A percentile compares a stretch with the other conserved stretches of the same genome.
Conservation (phyloP, 805 yeast species). For the Yarrowia sp. region DNA sequence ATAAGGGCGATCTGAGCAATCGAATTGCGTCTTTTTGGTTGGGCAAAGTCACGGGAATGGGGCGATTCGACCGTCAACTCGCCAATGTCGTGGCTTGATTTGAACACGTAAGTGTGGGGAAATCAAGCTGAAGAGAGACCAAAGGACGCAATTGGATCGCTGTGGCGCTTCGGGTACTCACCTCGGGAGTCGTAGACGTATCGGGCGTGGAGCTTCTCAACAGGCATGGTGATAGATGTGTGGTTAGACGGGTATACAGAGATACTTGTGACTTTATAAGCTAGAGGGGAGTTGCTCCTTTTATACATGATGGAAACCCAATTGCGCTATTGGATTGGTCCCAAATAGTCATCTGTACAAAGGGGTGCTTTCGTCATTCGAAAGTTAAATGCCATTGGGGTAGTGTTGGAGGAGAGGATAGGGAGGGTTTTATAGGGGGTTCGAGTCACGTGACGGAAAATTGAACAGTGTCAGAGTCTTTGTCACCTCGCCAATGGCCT, state of each 20-base stretch:
- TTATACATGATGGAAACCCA: conserved; percentile 33
- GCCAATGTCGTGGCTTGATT: neutral
- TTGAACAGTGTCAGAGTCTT: neutral
- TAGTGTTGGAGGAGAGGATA: neutral
- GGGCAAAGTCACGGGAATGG: too few relatives aligned
- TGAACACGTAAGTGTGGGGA: conserved; percentile 26
- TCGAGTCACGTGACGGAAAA: neutral
- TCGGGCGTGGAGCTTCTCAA: conserved; percentile 89
- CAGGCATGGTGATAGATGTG: conserved; percentile 64
- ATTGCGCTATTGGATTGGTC: conserved; percentile 36
- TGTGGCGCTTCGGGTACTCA: conserved; percentile 44
- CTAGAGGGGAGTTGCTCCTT: conserved; percentile 33
- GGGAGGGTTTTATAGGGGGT: neutral
- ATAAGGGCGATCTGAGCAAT: too few relatives aligned
- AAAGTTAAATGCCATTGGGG: conserved; percentile 26
- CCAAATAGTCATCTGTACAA: conserved; percentile 29
- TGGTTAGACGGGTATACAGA: conserved; percentile 36
- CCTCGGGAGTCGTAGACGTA: conserved; percentile 99
- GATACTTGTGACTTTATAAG: conserved; percentile 20
- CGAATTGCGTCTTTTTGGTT: too few relatives aligned
- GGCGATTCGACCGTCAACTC: too few relatives aligned
- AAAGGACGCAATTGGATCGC: neutral
- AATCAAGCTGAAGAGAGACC: too few relatives aligned
- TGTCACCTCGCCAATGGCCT: neutral
- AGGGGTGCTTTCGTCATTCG: conserved; percentile 26